Evolutionary conservation across 176 grass and related monocot species (phyloP).

Genomic region (Triticum aestivum): IWGSC_CS_RefSeq_v2.1 NC_057805.1:482854865-482855364

Average conservation of each 20-base stretch:
- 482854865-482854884: not conserved
- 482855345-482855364: not conserved
- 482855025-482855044: not conserved
- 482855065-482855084: not conserved
- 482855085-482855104: not conserved
- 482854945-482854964: not conserved
- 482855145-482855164: constrained; percentile 21
- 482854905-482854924: no score
- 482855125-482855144: not conserved
- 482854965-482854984: not conserved
- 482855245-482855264: constrained; percentile 22
- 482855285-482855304: no score
- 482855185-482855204: constrained; percentile 16
- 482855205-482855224: constrained; percentile 4
- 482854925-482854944: not conserved
- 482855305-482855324: no score
- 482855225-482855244: not conserved
- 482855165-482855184: not conserved
- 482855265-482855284: not conserved
- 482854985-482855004: not conserved
- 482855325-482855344: not conserved
- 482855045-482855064: not conserved
- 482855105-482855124: constrained; percentile 21
- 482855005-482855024: not conserved
- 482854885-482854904: not conserved